A percentile compares a stretch with the other conserved stretches of the same genome.
Evolutionary conservation across 2,329 filamentous ascomycete genomes (phyloP).

Genomic region (Fonsecaea monophora): DNA sequence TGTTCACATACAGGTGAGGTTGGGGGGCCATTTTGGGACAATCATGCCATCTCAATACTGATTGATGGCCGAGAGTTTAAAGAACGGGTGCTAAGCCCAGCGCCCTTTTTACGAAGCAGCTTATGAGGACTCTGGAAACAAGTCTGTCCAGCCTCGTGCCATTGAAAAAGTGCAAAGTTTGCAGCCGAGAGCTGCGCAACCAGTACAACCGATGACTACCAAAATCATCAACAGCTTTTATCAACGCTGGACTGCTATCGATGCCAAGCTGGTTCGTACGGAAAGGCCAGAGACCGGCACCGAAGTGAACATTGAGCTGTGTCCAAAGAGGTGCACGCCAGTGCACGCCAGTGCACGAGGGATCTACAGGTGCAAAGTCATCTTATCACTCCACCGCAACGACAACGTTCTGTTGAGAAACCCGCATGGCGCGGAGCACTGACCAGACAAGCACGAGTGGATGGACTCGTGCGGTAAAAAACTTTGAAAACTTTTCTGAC

Average conservation of each 20-base stretch:
- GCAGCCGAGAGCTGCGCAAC: background rate
- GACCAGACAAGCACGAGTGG: background rate
- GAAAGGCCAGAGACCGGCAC: background rate
- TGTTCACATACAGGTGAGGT: background rate
- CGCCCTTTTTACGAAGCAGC: background rate
- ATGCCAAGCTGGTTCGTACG: background rate
- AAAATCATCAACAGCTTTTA: background rate
- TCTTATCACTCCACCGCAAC: background rate
- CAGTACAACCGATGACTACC: background rate
- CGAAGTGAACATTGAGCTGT: background rate
- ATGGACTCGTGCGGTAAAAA: background rate
- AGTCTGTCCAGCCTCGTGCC: background rate
- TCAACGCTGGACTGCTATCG: background rate
- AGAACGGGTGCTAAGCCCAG: background rate
- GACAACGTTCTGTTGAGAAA: background rate
- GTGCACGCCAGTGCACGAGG: background rate
- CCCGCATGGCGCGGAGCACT: background rate
- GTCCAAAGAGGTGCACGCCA: background rate
- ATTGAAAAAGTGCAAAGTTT: background rate
- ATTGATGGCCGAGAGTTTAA: background rate
- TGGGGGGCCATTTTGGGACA: background rate
- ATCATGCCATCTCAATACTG: background rate
- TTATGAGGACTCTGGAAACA: background rate
- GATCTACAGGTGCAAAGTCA: conserved; percentile 2
- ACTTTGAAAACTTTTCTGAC: background rate